Conservation (phyloP, 805 yeast genomes). For the Candida boleticola region DNA sequence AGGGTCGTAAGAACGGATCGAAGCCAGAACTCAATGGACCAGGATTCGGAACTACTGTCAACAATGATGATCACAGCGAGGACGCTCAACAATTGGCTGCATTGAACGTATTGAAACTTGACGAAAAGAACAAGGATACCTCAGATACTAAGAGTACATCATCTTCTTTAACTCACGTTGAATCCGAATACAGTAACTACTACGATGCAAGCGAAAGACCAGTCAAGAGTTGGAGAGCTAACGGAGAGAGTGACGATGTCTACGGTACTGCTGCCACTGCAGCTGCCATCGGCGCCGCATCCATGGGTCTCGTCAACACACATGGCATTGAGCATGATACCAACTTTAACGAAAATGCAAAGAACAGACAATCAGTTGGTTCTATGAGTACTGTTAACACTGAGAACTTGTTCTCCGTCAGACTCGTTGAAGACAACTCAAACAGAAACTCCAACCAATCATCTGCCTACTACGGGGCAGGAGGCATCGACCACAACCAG, state of each 20-base stretch:
- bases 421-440: conserved; percentile 62
- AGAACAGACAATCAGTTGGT: conserved; percentile 62
- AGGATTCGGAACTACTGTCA: conserved; percentile 30
- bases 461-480: conserved; percentile 14
- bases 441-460: conserved; percentile 30
- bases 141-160: conserved; percentile 28
- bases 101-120: conserved; percentile 51
- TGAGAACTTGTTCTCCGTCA: conserved; percentile 74
- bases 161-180: conserved; percentile 56
- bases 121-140: conserved; percentile 20
- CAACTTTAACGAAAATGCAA: conserved; percentile 18
- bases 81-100: conserved; percentile 45
- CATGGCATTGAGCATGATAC: background rate
- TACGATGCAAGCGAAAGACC: conserved; percentile 39
- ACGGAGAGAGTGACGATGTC: conserved; percentile 12
- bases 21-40: conserved; percentile 26
- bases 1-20: conserved; percentile 13
- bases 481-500: conserved; percentile 8
- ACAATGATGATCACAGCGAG: conserved; percentile 24
- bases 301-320: conserved; percentile 9
- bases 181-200: conserved; percentile 25
- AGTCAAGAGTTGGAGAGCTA: conserved; percentile 42
- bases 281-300: conserved; percentile 4
- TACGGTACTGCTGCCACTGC: conserved; percentile 10
- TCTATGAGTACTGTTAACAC: conserved; percentile 86